Evolutionary conservation across 768 basidiomycete genomes (phyloP), one percentile per base, ranked within the genome.

Genomic region (Russula vinacea): DNA sequence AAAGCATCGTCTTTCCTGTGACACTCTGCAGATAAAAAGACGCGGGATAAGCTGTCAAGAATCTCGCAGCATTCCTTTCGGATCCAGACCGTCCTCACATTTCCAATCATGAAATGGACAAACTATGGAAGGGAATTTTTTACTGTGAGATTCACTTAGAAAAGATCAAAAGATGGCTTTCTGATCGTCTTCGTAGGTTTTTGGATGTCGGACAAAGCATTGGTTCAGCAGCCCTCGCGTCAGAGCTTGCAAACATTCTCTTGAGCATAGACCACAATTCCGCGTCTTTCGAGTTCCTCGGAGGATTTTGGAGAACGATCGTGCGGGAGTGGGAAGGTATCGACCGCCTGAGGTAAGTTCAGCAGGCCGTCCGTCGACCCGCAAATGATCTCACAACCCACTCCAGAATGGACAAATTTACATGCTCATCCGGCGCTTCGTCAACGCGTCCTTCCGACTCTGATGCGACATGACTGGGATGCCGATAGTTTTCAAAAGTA

Each of bases 191-290:
- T 33, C 45, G 19, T 32, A 97, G 95, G 96, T 73, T 98, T 94
- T 76, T 99, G 96, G 95, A 98, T 98, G 94, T 98, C 95, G 11
- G 96, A 99, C 77, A 99, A 98, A 73, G 95, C 95, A 5, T 82
- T 95, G 10, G 90, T 98, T 9, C 96, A 98, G 73, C 96, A 98
- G 88, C 87, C 16, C 82, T 99, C 17, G 93, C 96, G 0, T 79
- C 82, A 17, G 91, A 94, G 69, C 76, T 99, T 44, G 90, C 96
- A 19, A 86, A 92, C 67, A 78, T 98, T 44, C 71, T 94, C 6
- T 76, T 98, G 54, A 82, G 79, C 11, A 91, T 95, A 50, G 77
- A 82, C 32, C 76, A 80, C 62, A 76, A 80, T 2, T 63, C 78
- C 26, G 77, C 84, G 47, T 84, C 94, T 2, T 75, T 98, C 2